Base-by-base conservation (phyloP, 805 yeast species). In the Peterozyma xylosa region DNA sequence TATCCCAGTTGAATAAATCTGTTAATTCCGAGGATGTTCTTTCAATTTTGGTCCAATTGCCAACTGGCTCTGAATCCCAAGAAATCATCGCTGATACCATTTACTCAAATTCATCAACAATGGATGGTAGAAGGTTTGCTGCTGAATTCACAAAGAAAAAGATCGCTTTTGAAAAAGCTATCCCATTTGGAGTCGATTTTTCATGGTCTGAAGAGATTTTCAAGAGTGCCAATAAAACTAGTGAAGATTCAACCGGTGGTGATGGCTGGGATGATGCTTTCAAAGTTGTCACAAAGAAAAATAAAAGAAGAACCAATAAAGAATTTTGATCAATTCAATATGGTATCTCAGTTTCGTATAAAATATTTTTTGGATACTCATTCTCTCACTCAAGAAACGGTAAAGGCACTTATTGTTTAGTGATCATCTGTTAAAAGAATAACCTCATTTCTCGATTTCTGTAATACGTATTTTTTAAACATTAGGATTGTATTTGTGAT, bases 91-190 rank as follows among this genome's bases (percentile, higher is more conserved):
- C 96, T 2, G 99, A 91, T 57, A 87, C 96, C 11, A 80, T 91
- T 46, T 89, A 88, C 66, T 80, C 93, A 21, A 85, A 88, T 48
- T 84, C 95, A 35, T 76, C 90, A 2, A 83, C 90, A 1, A 81
- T 91, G 85, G 96, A 93, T 60, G 98, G 98, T 18, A 80, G 96
- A 58, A 74, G 96, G 51, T 91, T 90, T 68, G 96, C 99, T 0
- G 76, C 74, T 45, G 99, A 93, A 57, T 93, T 93, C 60, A 70
- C 83, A 58, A 84, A 82, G 63, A 80, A 85, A 58, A 82, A 93
- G 57, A 74, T 73, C 48, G 73, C 68, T 41, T 90, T 87, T 45
- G 97, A 89, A 54, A 73, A 57, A 35, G 61, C 62, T 39, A 73
- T 76, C 46, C 71, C 76, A 10, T 58, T 64, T 27, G 67, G 63